These are phyloP conservation scores for Scleromitrula shiraiana DNA, from an alignment of 2,329 filamentous ascomycete species.

Conservation along the genomic window DNA sequence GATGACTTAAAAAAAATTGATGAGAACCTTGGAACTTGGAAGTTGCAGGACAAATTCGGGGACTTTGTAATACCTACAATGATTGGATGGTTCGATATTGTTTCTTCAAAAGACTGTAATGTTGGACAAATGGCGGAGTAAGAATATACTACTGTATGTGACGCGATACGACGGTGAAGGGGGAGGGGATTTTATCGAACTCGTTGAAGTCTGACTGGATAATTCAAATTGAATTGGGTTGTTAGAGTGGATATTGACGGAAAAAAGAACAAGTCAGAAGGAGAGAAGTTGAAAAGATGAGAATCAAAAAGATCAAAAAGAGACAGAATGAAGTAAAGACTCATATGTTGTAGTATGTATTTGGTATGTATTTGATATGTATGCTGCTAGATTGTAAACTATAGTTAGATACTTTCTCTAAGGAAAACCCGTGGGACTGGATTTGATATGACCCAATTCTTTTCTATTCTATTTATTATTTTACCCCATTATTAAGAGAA, in stretches of 20 bases:
- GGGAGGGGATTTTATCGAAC: constrained; percentile 2
- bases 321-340: neutral
- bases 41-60: constrained; percentile 11
- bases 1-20: neutral
- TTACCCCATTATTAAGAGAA: neutral
- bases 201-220: constrained; percentile 5
- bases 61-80: constrained; percentile 12
- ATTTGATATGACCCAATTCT: too few species aligned
- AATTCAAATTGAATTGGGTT: neutral
- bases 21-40: too few species aligned
- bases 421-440: neutral
- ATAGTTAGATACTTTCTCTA: too few species aligned
- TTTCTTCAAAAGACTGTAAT: constrained; percentile 4
- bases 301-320: neutral
- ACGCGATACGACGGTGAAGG: constrained; percentile 13
- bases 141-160: constrained; percentile 7
- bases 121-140: constrained; percentile 17
- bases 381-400: too few species aligned
- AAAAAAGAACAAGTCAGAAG: constrained; percentile 6
- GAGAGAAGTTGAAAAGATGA: neutral
- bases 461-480: neutral
- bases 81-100: constrained; percentile 5
- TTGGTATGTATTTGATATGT: neutral
- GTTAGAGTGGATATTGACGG: constrained; percentile 5
- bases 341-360: too few species aligned